Evolutionary conservation across 139 green algal species (phyloP), one percentile per base, ranked within the genome.

Genomic region (Edaphochlamys debaryana): DNA sequence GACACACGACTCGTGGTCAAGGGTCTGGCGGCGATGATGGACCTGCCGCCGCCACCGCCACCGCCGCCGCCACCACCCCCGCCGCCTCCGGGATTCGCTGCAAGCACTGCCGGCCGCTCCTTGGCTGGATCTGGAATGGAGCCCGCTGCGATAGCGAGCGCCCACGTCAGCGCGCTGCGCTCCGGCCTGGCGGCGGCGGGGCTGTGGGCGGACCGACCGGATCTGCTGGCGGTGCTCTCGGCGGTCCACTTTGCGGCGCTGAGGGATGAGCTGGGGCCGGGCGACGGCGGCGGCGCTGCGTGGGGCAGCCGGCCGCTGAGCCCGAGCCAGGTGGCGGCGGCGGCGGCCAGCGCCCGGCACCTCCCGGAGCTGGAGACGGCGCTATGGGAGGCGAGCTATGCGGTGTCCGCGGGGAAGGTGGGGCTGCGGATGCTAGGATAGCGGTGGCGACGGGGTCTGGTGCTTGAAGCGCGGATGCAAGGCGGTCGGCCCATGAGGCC

Each of bases 341-440:
- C n/a, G n/a, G n/a, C n/a, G n/a, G n/a, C n/a, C n/a, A n/a, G n/a
- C n/a, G n/a, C n/a, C n/a, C n/a, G n/a, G n/a, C 29, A 41, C n/a
- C 37, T 80, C 25, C 73, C 73, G 0, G 73, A 80, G 56, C 30
- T 80, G 58, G 69, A 56, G 73, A 11, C 42, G 27, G 73, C 56
- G 37, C 32, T 80, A 29, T 27, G 23, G 23, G 22, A 4, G 56
- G 25, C 11, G 11, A 22, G 45, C 11, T 54, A 13, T 9, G 9
- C 11, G 45, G 45, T 54, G 45, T 9, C 45, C 11, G 45, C 13
- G 45, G 45, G n/a, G n/a, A n/a, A n/a, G n/a, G n/a, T n/a, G n/a
- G 45, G 45, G 45, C 45, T 9, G 45, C 45, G 45, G 45, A 54
- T 9, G 45, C 45, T 9, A 54, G 45, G 11, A 54, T 54, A 13